These are phyloP conservation scores for Entomortierella chlamydospora DNA, from an alignment of 192 early-diverging fungal genomes.

Conservation along the genomic window DNA sequence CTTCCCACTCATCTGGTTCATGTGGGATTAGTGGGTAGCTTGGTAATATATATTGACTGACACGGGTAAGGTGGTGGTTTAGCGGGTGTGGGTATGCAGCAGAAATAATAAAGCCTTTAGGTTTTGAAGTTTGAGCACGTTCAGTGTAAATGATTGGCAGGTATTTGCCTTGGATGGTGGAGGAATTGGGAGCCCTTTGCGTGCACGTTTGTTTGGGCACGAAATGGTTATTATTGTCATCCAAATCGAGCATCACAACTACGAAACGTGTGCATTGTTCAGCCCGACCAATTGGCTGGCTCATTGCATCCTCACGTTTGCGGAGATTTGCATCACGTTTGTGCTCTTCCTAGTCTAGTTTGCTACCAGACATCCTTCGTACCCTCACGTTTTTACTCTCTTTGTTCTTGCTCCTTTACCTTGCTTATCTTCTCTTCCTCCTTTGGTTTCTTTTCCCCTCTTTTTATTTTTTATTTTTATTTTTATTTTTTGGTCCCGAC, in stretches of 20 bases:
- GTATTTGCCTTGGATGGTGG: not conserved
- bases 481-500: not conserved
- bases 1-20: too few species aligned
- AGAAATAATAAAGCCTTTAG: too few species aligned
- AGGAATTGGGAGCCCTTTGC: not conserved
- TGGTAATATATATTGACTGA: too few species aligned
- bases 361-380: not conserved
- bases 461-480: constrained; percentile 7
- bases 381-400: not conserved
- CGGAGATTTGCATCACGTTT: constrained; percentile 47
- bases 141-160: constrained; percentile 3
- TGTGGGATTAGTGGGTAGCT: too few species aligned
- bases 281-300: constrained; percentile 37
- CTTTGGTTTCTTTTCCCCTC: not conserved
- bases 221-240: not conserved
- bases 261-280: constrained; percentile 30
- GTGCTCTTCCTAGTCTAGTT: not conserved
- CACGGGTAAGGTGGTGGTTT: too few species aligned
- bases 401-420: not conserved
- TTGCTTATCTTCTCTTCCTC: not conserved
- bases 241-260: constrained; percentile 21
- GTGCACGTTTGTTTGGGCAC: not conserved
- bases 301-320: constrained; percentile 24
- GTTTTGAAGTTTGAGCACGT: not conserved
- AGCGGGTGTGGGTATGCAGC: too few species aligned